phyloP scores from a whole-genome alignment of 2,329 filamentous ascomycete species.

The Penicillium sp. region DNA sequence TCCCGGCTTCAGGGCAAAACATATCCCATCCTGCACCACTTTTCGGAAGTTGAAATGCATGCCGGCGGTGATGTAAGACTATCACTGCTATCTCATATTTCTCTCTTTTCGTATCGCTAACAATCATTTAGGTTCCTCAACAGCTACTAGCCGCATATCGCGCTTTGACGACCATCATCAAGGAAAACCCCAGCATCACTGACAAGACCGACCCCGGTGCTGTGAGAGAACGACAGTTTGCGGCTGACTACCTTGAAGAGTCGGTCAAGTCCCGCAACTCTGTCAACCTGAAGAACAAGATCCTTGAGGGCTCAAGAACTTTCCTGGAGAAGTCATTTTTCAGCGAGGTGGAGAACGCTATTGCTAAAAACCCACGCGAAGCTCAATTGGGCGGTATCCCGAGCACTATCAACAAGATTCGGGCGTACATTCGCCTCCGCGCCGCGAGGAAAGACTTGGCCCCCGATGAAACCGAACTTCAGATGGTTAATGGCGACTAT shows the following conservation, averaged over 20 bases:
- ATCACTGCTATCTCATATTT: constrained; percentile 15
- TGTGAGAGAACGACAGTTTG: constrained; percentile 77
- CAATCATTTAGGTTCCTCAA: constrained; percentile 63
- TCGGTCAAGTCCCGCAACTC: constrained; percentile 68
- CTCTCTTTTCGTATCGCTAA: constrained; percentile 23
- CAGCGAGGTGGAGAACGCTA: constrained; percentile 74
- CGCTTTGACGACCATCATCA: constrained; percentile 78
- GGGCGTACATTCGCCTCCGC: constrained; percentile 86
- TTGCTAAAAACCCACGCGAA: constrained; percentile 84
- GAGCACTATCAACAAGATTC: constrained; percentile 86
- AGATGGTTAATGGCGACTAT: constrained; percentile 79
- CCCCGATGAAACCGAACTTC: constrained; percentile 78
- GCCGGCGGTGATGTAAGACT: constrained; percentile 66
- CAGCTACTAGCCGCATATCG: constrained; percentile 83
- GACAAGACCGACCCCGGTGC: constrained; percentile 66
- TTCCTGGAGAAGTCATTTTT: constrained; percentile 85
- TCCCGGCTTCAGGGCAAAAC: constrained; percentile 69
- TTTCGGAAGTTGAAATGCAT: constrained; percentile 74
- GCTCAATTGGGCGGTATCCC: constrained; percentile 89
- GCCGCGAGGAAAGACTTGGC: constrained; percentile 81
- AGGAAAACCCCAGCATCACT: constrained; percentile 69
- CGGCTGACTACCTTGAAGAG: constrained; percentile 77
- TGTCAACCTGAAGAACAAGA: constrained; percentile 74
- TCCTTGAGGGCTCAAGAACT: constrained; percentile 77
- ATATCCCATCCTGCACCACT: constrained; percentile 77